Evolutionary conservation across 306 rosid genomes (phyloP).

Genomic region (Vigna mungo): DNA sequence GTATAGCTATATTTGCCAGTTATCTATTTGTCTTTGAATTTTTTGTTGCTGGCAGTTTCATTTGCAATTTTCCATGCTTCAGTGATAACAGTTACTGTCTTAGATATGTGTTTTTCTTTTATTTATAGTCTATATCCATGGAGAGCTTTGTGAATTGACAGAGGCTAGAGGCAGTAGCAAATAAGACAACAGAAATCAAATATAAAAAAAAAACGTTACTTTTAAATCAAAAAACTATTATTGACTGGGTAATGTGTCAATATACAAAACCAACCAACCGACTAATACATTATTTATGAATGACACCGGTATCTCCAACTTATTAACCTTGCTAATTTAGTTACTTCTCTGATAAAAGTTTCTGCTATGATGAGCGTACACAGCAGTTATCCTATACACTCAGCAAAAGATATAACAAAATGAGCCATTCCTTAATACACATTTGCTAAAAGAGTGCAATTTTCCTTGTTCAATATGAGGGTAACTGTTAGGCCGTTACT

Average conservation of each 20-base stretch:
- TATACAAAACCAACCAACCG: no score
- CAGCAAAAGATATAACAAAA: background rate
- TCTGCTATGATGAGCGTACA: background rate
- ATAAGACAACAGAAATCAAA: no score
- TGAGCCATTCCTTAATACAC: constrained; percentile 10
- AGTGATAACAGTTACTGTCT: background rate
- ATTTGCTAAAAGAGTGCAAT: constrained; percentile 29
- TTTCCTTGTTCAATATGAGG: constrained; percentile 20
- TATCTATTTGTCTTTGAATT: background rate
- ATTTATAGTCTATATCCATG: constrained; percentile 31
- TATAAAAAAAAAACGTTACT: no score
- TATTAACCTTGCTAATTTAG: no score
- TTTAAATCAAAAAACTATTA: no score
- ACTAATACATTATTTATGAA: no score
- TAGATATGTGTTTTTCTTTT: constrained; percentile 17
- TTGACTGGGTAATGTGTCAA: no score
- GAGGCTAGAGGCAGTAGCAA: constrained; percentile 11
- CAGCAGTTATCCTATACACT: constrained; percentile 5
- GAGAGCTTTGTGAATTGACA: constrained; percentile 50
- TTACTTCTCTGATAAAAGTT: no score
- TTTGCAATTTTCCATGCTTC: background rate
- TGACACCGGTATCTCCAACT: no score
- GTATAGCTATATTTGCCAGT: background rate
- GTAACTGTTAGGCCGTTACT: background rate
- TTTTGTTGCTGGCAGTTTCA: constrained; percentile 13